Evolutionary conservation across 2,329 filamentous ascomycete species (phyloP), one percentile per base, ranked within the genome.

Genomic region (Verticillium zaregamsianum): DNA sequence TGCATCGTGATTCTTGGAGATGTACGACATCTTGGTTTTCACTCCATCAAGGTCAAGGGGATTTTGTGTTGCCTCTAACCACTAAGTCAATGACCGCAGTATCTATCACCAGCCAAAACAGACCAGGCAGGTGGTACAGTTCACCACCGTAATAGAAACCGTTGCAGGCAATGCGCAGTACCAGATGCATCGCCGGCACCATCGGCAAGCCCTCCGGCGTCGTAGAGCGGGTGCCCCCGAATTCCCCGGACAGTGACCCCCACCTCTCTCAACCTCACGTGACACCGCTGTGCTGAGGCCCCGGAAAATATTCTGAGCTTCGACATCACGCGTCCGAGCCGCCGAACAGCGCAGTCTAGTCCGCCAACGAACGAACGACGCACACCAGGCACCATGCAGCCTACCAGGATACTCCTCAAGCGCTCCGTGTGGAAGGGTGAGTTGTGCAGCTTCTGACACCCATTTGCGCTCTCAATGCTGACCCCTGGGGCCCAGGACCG

Each of bases 351-450:
- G 17, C 52, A 31, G 31, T 28, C 35, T 40, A 54, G 58, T 17
- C 25, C 35, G 23, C 59, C 31, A 64, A 61, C 54, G 3, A 60
- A 40, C 64, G 11, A 23, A 23, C 20, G n/a, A 52, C 45, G 45
- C 11, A n/a, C n/a, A 52, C n/a, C 45, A 52, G 45, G 45, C 59
- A 79, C 68, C 71, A 93, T 93, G 90, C 83, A 88, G 74, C 83
- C 88, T 65, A 91, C 90, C 68, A 81, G 86, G 71, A 81, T 80
- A 70, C 82, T 91, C 20, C 73, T 90, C 40, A 88, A 87, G 78
- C 89, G 92, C 69, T 95, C 92, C 58, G 88, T 93, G 71, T 96
- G 92, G 92, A 96, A 96, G 84, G 92, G 92, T 93, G 77, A 67
- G 77, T 63, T 2, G 23, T 54, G 23, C n/a, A 5, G 1, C 39